A percentile compares a stretch with the other conserved stretches of the same genome.
Evolutionary conservation across 2,329 filamentous ascomycete species (phyloP).

Genomic region (Fusarium pseudoanthophilum): DNA sequence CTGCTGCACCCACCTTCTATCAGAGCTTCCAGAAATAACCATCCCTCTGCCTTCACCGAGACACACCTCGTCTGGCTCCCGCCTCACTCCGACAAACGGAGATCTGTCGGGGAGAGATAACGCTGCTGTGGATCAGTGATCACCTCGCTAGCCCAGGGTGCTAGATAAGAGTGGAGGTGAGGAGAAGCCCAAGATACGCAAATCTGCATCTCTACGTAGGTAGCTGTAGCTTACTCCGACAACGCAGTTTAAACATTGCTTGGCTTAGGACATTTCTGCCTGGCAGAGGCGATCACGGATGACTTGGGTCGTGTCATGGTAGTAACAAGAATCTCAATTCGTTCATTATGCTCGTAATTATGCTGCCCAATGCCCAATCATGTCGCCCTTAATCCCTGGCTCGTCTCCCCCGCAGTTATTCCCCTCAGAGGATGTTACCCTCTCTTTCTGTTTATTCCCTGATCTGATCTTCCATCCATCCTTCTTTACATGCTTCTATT

Average conservation of each 20-base stretch:
- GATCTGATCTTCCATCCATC: neutral
- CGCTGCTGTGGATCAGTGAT: conserved; percentile 6
- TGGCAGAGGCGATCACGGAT: conserved; percentile 4
- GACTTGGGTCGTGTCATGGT: neutral
- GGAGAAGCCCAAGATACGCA: conserved; percentile 3
- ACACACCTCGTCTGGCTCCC: conserved; percentile 7
- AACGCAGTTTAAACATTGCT: conserved; percentile 8
- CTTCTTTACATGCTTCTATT: conserved; percentile 17
- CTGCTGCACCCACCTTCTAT: conserved; percentile 17
- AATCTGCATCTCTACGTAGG: neutral
- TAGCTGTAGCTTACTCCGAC: conserved; percentile 8
- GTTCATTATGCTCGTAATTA: conserved; percentile 29
- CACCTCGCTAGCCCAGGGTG: conserved; percentile 5
- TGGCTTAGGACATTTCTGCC: neutral
- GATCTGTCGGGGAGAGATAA: conserved; percentile 29
- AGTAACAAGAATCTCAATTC: conserved; percentile 15
- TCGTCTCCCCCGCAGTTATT: conserved; percentile 20
- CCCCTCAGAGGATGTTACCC: conserved; percentile 20
- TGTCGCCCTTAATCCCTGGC: conserved; percentile 9
- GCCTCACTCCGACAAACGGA: conserved; percentile 16
- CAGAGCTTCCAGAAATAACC: conserved; percentile 25
- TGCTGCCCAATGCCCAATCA: conserved; percentile 20
- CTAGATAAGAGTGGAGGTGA: conserved; percentile 31
- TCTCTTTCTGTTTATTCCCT: conserved; percentile 6
- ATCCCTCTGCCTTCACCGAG: conserved; percentile 16